Evolutionary conservation across 2,329 filamentous ascomycete genomes (phyloP).

Genomic region (Botrytis squamosa): DNA sequence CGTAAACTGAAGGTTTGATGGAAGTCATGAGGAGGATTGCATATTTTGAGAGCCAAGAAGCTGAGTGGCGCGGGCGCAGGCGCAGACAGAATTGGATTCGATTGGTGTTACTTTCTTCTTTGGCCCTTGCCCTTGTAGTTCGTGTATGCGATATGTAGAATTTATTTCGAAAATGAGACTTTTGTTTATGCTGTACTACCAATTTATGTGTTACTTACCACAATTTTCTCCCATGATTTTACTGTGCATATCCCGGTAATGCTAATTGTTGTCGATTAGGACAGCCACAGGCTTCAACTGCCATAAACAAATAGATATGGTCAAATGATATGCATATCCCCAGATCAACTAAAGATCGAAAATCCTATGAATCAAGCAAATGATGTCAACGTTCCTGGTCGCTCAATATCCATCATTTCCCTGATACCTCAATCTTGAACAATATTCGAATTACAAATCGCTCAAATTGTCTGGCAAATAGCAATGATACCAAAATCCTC

Average conservation of each 20-base stretch:
- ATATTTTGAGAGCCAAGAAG: neutral
- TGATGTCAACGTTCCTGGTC: neutral
- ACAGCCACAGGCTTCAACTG: too few relatives aligned
- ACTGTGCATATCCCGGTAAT: neutral
- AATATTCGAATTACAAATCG: neutral
- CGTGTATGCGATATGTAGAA: neutral
- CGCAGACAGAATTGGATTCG: neutral
- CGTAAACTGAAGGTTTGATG: neutral
- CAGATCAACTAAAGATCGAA: neutral
- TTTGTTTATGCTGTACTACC: neutral
- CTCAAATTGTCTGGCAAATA: neutral
- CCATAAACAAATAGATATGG: neutral
- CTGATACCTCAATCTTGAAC: neutral
- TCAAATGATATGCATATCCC: neutral
- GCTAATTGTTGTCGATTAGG: neutral
- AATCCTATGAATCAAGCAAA: neutral
- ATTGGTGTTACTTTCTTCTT: neutral
- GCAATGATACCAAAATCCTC: neutral
- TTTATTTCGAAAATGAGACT: neutral
- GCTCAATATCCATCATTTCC: neutral
- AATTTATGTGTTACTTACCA: neutral
- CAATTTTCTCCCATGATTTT: neutral
- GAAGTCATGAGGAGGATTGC: neutral
- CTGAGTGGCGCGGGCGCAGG: neutral
- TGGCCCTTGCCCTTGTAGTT: constrained; percentile 9